These are phyloP conservation scores for Nephelium lappaceum DNA, from an alignment of 345 rosid species.

Conservation along the genomic window DNA sequence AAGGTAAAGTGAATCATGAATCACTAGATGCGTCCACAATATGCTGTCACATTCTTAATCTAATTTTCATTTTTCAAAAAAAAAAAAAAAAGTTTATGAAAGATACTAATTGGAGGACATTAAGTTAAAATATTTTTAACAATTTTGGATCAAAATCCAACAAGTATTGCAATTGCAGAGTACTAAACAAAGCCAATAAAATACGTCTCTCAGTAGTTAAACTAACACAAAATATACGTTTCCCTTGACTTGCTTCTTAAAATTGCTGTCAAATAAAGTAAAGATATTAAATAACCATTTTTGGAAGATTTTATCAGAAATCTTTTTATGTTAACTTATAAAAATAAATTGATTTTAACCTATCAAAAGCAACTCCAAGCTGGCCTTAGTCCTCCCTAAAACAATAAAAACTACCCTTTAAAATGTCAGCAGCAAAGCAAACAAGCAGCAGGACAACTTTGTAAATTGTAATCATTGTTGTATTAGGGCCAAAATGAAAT, in stretches of 20 bases:
- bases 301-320: not conserved
- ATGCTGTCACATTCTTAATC: not conserved
- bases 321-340: not conserved
- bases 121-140: not conserved
- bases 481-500: not conserved
- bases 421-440: not conserved
- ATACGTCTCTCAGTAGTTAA: too few relatives aligned
- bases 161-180: not conserved
- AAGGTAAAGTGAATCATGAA: not conserved
- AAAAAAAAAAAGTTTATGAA: not conserved
- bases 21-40: not conserved
- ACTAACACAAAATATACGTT: too few relatives aligned
- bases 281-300: not conserved
- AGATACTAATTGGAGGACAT: not conserved
- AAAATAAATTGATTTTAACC: not conserved
- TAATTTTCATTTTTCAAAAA: too few relatives aligned
- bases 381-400: not conserved
- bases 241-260: too few relatives aligned
- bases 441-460: constrained; percentile 6
- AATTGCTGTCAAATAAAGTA: too few relatives aligned
- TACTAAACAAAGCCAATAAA: too few relatives aligned
- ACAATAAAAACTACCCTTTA: not conserved
- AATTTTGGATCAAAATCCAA: not conserved
- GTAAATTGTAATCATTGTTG: not conserved
- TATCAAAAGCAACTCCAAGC: not conserved